These are phyloP conservation scores for Sclerotiophoma versabilis DNA, from an alignment of 2,329 filamentous ascomycete species.

Conservation along the genomic window DNA sequence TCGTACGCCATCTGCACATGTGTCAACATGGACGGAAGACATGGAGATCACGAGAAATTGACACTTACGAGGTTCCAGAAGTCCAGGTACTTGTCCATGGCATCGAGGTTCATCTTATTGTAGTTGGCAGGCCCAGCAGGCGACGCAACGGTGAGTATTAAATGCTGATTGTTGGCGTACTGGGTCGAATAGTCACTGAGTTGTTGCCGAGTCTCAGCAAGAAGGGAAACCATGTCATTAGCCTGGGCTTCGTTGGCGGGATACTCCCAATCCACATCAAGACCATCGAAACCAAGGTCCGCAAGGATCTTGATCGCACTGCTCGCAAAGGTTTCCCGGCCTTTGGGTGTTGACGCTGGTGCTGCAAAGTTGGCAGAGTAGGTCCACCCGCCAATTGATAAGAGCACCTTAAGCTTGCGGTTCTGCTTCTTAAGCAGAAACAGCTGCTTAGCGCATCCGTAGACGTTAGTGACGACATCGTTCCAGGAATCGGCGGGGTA, in stretches of 20 bases:
- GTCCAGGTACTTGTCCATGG: slow-evolving; percentile 58
- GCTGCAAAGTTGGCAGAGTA: slow-evolving; percentile 38
- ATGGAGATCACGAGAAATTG: no score
- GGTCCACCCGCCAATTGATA: slow-evolving; percentile 49
- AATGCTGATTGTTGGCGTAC: slow-evolving; percentile 49
- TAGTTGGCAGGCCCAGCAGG: slow-evolving; percentile 54
- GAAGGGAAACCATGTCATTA: slow-evolving; percentile 42
- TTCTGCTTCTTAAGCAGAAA: slow-evolving; percentile 46
- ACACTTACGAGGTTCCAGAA: slow-evolving; percentile 59
- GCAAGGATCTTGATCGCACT: slow-evolving; percentile 40
- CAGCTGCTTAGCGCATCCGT: slow-evolving; percentile 48
- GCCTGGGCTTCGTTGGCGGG: slow-evolving; percentile 40
- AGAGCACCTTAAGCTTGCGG: slow-evolving; percentile 46
- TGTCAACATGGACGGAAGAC: no score
- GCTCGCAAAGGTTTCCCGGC: slow-evolving; percentile 37
- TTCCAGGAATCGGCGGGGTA: no score
- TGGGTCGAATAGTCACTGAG: slow-evolving; percentile 51
- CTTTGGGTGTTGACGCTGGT: no score
- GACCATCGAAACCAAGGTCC: slow-evolving; percentile 47
- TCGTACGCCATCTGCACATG: slow-evolving; percentile 78
- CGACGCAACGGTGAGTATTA: slow-evolving; percentile 56
- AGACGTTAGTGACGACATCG: slow-evolving; percentile 48
- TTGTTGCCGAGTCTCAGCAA: slow-evolving; percentile 38
- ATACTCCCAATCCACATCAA: slow-evolving; percentile 49
- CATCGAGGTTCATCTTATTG: slow-evolving; percentile 51